Percentiles rank a stretch among this genome's conserved stretches.
Conservation (phyloP, 2,329 filamentous ascomycete species). For the Colletotrichum caudatum region DNA sequence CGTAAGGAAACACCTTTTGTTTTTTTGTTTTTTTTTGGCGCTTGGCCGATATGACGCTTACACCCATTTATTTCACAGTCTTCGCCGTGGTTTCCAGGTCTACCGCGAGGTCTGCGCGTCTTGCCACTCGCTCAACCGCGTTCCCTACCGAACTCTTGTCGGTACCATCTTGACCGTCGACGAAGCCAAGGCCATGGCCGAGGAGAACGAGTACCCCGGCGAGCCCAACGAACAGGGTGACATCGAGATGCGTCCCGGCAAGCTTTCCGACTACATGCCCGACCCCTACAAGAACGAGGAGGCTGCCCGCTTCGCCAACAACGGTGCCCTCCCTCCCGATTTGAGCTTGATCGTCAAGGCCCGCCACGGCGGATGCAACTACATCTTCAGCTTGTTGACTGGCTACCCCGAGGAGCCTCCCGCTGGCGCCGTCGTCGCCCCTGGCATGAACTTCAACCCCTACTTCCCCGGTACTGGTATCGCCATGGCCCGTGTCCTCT, state of each 20-base stretch:
- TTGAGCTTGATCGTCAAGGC: conserved; percentile 98
- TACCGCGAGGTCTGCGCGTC: conserved; percentile 98
- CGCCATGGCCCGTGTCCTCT: conserved; percentile 98
- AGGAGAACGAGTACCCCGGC: conserved; percentile 98
- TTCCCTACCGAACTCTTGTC: conserved; percentile 93
- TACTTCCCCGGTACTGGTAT: conserved; percentile 99
- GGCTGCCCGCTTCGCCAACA: conserved; percentile 97
- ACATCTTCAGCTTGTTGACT: conserved; percentile 97
- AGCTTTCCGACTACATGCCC: conserved; percentile 97
- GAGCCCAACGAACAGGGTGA: conserved; percentile 98
- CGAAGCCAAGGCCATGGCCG: conserved; percentile 96
- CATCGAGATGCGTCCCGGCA: conserved; percentile 98
- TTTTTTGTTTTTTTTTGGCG: conserved; percentile 8
- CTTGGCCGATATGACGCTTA: conserved; percentile 32
- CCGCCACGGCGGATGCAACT: conserved; percentile 97
- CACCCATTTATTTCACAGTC: conserved; percentile 65
- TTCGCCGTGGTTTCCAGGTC: conserved; percentile 99
- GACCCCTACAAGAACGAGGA: conserved; percentile 99
- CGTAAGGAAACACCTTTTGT: conserved; percentile 70
- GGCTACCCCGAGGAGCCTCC: conserved; percentile 98
- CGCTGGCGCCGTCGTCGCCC: conserved; percentile 85
- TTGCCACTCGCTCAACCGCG: conserved; percentile 95
- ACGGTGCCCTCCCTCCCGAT: conserved; percentile 96
- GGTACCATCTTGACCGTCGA: conserved; percentile 94
- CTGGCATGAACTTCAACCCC: conserved; percentile 99